Base-by-base conservation (phyloP, 2,329 filamentous ascomycete genomes). In the Calonectria ilicicola region DNA sequence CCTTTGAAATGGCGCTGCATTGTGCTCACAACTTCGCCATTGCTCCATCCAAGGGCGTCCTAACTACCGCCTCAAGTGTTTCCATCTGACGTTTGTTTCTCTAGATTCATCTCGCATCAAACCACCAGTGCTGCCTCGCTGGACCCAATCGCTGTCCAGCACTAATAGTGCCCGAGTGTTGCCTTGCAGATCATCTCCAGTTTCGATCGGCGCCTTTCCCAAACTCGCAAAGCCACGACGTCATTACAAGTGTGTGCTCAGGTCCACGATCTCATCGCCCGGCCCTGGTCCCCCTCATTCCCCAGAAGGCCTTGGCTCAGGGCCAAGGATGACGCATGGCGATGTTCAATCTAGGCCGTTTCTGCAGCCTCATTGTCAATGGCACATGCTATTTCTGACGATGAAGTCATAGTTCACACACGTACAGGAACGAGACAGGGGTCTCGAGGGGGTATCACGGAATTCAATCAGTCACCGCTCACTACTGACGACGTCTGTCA, bases 121-220 rank as follows among this genome's bases (percentile, higher is more conserved):
- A 68, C 62, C 58, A 70, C 72, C 62, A 69, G 75, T 75, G 75
- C 69, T 67, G 65, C 35, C 17, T 67, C 47, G 46, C 53, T 26
- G 67, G 73, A 66, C 67, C 76, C 72, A 78, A 72, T 79, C 70
- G 68, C 63, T 73, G 65, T 70, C 70, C 42, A 72, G 75, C 68
- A 65, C 70, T 60, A 65, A 72, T 77, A 66, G 74, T 69, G 67
- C 64, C 73, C 63, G 65, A 77, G 63, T 73, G 73, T 63, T 40
- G 69, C 70, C 60, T 72, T 66, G 80, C 74, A 79, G 80, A 82
- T 82, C 80, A 79, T 80, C 75, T 82, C 81, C 78, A 77, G 74
- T 78, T 80, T 71, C 68, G 74, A 82, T 81, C 80, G 78, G 72
- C 80, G 74, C 80, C 75, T 80, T 80, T 75, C 79, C 80, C 49